phyloP scores from a whole-genome alignment of 768 basidiomycete species.

The Solioccasus polychromus region DNA sequence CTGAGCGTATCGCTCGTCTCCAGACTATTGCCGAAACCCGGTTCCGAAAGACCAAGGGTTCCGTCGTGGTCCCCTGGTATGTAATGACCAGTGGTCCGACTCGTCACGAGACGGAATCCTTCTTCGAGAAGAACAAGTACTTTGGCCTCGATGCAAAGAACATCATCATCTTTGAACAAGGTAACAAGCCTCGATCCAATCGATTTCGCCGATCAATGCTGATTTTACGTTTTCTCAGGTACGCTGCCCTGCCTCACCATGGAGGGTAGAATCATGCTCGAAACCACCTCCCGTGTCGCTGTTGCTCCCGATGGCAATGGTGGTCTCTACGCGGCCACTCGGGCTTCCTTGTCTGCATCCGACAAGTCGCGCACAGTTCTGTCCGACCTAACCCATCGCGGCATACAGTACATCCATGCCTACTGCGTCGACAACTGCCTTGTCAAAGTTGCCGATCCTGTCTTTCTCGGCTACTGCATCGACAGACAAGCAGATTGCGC shows the following conservation, averaged over 20 bases:
- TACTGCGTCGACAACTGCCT: constrained; percentile 99
- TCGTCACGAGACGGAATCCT: constrained; percentile 77
- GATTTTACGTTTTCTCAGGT: constrained; percentile 47
- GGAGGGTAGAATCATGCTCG: constrained; percentile 92
- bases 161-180: constrained; percentile 95
- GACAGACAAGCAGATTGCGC: constrained; percentile 85
- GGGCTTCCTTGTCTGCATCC: constrained; percentile 62
- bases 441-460: constrained; percentile 93
- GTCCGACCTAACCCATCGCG: constrained; percentile 72
- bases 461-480: constrained; percentile 96
- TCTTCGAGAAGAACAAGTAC: constrained; percentile 71
- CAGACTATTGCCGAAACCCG: constrained; percentile 70
- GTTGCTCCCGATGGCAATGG: constrained; percentile 98
- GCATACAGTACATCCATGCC: constrained; percentile 85
- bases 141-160: constrained; percentile 82
- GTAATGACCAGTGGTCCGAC: constrained; percentile 99
- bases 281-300: constrained; percentile 74
- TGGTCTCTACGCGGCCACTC: constrained; percentile 92
- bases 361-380: constrained; percentile 72
- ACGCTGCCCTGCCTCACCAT: constrained; percentile 92
- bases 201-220: background rate
- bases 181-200: constrained; percentile 40
- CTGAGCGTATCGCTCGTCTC: constrained; percentile 88
- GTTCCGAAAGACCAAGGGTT: constrained; percentile 47
- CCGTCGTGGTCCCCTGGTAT: constrained; percentile 90